These are phyloP conservation scores for Penicillium argentinense DNA, from an alignment of 495 filamentous ascomycete species.

Conservation along the genomic window DNA sequence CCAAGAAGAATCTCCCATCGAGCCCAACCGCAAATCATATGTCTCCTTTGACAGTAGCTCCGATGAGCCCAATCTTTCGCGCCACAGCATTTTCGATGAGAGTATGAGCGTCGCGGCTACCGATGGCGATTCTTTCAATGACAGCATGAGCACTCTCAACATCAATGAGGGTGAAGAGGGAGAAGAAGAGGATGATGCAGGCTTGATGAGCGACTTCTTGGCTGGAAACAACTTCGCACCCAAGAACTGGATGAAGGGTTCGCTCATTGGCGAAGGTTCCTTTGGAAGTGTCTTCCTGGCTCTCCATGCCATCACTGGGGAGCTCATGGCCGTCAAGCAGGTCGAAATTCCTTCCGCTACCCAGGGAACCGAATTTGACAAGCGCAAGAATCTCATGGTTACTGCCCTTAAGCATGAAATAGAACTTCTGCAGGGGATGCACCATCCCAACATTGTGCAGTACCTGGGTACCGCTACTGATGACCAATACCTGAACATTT, in stretches of 20 bases:
- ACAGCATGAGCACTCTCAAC: slow-evolving; percentile 60
- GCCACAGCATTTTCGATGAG: slow-evolving; percentile 82
- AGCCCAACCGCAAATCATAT: slow-evolving; percentile 92
- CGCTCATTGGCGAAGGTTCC: slow-evolving; percentile 92
- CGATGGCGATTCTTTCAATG: slow-evolving; percentile 65
- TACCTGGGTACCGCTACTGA: slow-evolving; percentile 94
- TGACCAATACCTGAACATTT: slow-evolving; percentile 95
- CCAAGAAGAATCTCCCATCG: slow-evolving; percentile 87
- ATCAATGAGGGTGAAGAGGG: slow-evolving; percentile 74
- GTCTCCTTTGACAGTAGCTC: slow-evolving; percentile 90
- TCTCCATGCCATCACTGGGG: slow-evolving; percentile 94
- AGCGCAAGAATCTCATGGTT: slow-evolving; percentile 96
- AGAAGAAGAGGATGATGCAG: slow-evolving; percentile 55
- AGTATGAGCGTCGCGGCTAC: slow-evolving; percentile 67
- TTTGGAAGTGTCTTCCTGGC: slow-evolving; percentile 97
- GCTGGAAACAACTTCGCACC: slow-evolving; percentile 92
- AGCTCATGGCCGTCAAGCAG: slow-evolving; percentile 98
- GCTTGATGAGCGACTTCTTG: slow-evolving; percentile 71
- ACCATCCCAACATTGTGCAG: slow-evolving; percentile 96
- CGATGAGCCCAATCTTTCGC: slow-evolving; percentile 68
- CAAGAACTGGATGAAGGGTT: slow-evolving; percentile 98
- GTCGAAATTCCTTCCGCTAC: slow-evolving; percentile 86
- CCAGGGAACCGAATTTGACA: slow-evolving; percentile 76
- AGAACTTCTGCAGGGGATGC: slow-evolving; percentile 86
- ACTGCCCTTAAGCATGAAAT: slow-evolving; percentile 96